Conservation (phyloP, 2,329 filamentous ascomycete species). For the Domatiomyces globalis region DNA sequence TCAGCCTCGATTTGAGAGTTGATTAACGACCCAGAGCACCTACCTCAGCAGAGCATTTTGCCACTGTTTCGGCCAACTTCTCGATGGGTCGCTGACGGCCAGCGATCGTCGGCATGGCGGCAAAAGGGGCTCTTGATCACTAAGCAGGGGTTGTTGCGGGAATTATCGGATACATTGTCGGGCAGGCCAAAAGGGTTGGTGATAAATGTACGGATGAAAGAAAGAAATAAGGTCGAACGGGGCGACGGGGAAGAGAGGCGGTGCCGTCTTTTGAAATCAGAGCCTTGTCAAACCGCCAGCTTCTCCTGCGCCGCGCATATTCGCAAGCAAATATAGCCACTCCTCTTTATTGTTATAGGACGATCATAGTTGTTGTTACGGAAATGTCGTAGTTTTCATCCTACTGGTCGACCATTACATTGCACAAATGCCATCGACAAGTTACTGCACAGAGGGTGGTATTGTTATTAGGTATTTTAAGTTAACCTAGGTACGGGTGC, state of each 20-base stretch:
- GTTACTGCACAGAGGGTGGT: too few relatives aligned
- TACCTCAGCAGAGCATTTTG: constrained; percentile 54
- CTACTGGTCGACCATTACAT: too few relatives aligned
- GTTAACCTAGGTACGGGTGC: background rate
- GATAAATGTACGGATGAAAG: too few relatives aligned
- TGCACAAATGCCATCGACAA: too few relatives aligned
- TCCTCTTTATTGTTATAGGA: too few relatives aligned
- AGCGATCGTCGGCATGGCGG: constrained; percentile 27
- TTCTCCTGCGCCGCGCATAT: background rate
- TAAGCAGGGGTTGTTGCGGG: background rate
- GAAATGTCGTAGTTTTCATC: too few relatives aligned
- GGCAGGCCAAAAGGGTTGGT: background rate
- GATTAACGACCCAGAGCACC: constrained; percentile 7
- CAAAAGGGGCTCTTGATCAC: background rate
- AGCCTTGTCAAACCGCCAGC: background rate
- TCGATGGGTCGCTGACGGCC: constrained; percentile 49
- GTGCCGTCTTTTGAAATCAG: background rate
- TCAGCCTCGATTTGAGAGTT: background rate
- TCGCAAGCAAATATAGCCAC: too few relatives aligned
- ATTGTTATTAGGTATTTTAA: too few relatives aligned
- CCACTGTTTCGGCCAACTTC: constrained; percentile 51
- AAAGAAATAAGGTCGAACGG: background rate
- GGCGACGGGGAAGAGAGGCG: background rate
- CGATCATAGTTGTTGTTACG: too few relatives aligned
- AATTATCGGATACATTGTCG: background rate